Evolutionary conservation across 169 alveolate genomes (phyloP).

Genomic region (Plasmodium reichenowi): DNA sequence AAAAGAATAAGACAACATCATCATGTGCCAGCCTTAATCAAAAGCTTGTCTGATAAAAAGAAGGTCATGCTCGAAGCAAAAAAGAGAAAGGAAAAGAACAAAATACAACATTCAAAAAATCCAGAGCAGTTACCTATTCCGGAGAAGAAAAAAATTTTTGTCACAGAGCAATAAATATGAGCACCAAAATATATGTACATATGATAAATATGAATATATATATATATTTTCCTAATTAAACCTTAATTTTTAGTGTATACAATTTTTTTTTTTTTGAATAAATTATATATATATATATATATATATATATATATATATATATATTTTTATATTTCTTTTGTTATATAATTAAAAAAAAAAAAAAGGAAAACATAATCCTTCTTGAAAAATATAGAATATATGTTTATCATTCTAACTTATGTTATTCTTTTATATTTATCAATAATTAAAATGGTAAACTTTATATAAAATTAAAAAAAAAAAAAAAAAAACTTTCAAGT

Average conservation of each 20-base stretch:
- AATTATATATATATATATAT: not conserved
- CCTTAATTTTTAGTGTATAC: not conserved
- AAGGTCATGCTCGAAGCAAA: slow-evolving; percentile 82
- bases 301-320: not conserved
- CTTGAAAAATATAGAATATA: too few relatives aligned
- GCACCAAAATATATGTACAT: not conserved
- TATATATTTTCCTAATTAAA: not conserved
- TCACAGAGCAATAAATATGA: slow-evolving; percentile 46
- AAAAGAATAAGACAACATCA: slow-evolving; percentile 90
- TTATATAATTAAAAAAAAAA: not conserved
- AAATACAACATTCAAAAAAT: slow-evolving; percentile 60
- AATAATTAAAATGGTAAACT: too few relatives aligned
- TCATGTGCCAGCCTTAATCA: slow-evolving; percentile 90
- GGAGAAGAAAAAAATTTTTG: slow-evolving; percentile 68
- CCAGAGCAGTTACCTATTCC: slow-evolving; percentile 28
- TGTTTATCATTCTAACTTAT: too few relatives aligned
- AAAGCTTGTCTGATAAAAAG: slow-evolving; percentile 84
- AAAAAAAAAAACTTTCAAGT: too few relatives aligned
- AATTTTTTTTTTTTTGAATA: not conserved
- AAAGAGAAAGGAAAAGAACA: slow-evolving; percentile 82
- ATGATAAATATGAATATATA: not conserved
- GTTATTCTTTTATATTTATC: too few relatives aligned
- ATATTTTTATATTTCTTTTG: not conserved
- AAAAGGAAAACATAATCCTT: too few relatives aligned
- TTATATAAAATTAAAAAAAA: too few relatives aligned